A percentile compares a stretch with the other conserved stretches of the same genome.
Evolutionary conservation across 2,329 filamentous ascomycete genomes (phyloP).

Genomic region (Talaromyces rugulosus): DNA sequence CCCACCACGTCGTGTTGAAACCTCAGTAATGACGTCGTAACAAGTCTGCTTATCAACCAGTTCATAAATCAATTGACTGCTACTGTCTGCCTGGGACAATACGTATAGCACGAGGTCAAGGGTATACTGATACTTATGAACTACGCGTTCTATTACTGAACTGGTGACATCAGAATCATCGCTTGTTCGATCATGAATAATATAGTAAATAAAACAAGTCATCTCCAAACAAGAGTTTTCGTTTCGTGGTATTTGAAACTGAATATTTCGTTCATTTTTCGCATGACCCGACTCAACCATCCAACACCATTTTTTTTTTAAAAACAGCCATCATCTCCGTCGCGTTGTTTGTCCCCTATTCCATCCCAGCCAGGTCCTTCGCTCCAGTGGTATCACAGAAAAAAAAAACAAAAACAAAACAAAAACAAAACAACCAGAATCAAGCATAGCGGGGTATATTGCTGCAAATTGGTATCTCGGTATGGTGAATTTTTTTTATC

Average conservation of each 20-base stretch:
- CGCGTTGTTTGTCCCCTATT: slow-evolving; percentile 9
- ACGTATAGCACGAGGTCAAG: no score
- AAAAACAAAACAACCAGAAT: slow-evolving; percentile 25
- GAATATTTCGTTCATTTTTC: not conserved
- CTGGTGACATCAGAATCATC: not conserved
- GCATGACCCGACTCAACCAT: not conserved
- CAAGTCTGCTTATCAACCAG: no score
- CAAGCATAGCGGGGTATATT: slow-evolving; percentile 42
- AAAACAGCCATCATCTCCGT: not conserved
- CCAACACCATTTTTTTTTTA: not conserved
- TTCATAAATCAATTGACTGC: no score
- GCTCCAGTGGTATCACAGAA: slow-evolving; percentile 28
- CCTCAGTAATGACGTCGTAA: not conserved
- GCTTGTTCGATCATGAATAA: not conserved
- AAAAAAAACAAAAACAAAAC: slow-evolving; percentile 42
- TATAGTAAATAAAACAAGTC: not conserved
- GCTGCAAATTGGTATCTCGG: slow-evolving; percentile 38
- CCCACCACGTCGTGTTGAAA: not conserved
- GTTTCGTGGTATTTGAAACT: not conserved
- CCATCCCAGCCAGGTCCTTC: slow-evolving; percentile 3
- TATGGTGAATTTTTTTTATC: slow-evolving; percentile 11
- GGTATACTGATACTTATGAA: not conserved
- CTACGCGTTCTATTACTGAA: not conserved
- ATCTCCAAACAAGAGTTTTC: not conserved
- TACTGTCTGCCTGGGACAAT: no score